Conservation (phyloP, 208 protist species). For the Trypanosoma vivax region DNA sequence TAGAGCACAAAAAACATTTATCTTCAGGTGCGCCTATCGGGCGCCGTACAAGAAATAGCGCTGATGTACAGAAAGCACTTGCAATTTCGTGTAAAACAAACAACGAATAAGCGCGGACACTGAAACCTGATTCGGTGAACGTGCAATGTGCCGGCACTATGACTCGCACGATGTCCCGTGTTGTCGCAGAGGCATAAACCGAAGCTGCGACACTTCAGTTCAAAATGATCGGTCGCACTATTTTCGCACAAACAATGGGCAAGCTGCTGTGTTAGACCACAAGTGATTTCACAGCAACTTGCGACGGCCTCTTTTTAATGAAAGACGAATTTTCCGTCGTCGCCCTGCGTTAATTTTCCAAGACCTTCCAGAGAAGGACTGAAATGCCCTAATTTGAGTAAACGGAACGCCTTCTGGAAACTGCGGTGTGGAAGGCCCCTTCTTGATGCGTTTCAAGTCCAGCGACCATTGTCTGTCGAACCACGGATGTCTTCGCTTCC, state of each 20-base stretch:
- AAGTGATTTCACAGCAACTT: slow-evolving; percentile 63
- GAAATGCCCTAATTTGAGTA: slow-evolving; percentile 79
- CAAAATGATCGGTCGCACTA: background rate
- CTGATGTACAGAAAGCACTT: background rate
- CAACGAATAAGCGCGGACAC: background rate
- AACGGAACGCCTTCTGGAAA: slow-evolving; percentile 85
- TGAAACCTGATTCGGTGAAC: too few relatives aligned
- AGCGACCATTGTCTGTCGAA: slow-evolving; percentile 86
- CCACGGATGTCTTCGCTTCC: slow-evolving; percentile 88
- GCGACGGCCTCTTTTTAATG: slow-evolving; percentile 76
- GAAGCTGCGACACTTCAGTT: too few relatives aligned
- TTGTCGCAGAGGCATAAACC: too few relatives aligned
- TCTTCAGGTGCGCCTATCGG: too few relatives aligned
- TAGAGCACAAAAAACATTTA: too few relatives aligned
- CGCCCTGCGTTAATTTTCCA: slow-evolving; percentile 87
- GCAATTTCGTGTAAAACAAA: slow-evolving; percentile 1
- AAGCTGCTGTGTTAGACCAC: background rate
- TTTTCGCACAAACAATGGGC: background rate
- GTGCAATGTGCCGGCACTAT: too few relatives aligned
- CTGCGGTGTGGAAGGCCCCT: slow-evolving; percentile 75
- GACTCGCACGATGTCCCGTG: too few relatives aligned
- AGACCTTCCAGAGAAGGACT: slow-evolving; percentile 74
- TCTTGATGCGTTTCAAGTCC: slow-evolving; percentile 70
- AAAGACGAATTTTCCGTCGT: slow-evolving; percentile 79
- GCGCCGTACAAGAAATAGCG: too few relatives aligned